Conservation (phyloP, 441 rosid species). For the Adansonia rubrostipa region DNA sequence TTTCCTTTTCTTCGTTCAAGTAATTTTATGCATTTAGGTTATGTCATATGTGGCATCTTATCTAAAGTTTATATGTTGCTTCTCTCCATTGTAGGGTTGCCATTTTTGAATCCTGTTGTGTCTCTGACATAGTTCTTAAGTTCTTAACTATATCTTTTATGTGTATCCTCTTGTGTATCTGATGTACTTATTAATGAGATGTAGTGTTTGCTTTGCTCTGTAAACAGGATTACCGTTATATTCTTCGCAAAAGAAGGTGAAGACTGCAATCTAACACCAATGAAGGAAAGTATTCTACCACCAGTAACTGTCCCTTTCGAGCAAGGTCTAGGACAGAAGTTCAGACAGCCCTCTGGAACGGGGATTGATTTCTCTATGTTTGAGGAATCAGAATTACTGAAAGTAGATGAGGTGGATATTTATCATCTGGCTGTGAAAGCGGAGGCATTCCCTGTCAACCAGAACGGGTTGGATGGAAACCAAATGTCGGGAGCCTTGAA, state of each 20-base stretch:
- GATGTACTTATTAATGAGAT: conserved; percentile 10
- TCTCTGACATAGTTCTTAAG: conserved; percentile 13
- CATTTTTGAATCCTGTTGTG: not conserved
- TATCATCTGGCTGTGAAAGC: conserved; percentile 89
- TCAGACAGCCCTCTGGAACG: conserved; percentile 74
- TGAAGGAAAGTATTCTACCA: conserved; percentile 64
- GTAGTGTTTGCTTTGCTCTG: conserved; percentile 23
- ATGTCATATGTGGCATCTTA: conserved; percentile 4
- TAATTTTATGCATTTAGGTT: conserved; percentile 10
- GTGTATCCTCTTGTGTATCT: conserved; percentile 1
- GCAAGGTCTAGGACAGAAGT: conserved; percentile 91
- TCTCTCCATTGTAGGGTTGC: not conserved
- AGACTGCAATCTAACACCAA: conserved; percentile 59
- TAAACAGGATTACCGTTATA: conserved; percentile 65
- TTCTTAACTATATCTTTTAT: not conserved
- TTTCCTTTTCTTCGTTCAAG: not conserved
- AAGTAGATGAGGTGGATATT: conserved; percentile 49
- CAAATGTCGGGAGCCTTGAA: conserved; percentile 46
- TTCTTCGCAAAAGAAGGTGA: conserved; percentile 93
- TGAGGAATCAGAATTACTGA: conserved; percentile 61
- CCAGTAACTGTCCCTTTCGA: conserved; percentile 68
- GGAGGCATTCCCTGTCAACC: conserved; percentile 57
- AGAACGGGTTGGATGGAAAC: conserved; percentile 55
- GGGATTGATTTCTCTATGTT: conserved; percentile 75
- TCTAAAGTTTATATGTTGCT: not conserved